Percentiles rank a stretch among this genome's conserved stretches.
Conservation (phyloP, 805 yeast species). For the Lipomyces yamadae region DNA sequence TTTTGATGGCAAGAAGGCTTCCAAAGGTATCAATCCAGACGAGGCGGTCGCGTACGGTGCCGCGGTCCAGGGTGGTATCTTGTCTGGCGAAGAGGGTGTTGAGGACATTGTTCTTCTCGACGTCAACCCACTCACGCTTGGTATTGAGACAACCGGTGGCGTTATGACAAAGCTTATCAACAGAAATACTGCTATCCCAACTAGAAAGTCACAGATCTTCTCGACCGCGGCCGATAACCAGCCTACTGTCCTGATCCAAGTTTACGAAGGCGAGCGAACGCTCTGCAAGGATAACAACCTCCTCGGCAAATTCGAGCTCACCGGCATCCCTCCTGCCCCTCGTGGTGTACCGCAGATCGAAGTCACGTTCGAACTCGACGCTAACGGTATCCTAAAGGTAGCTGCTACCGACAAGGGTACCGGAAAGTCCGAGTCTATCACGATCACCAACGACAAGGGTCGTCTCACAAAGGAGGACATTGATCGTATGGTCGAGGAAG, state of each 20-base stretch:
- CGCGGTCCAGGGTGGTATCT: slow-evolving; percentile 98
- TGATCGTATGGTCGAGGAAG: slow-evolving; percentile 97
- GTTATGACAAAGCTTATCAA: slow-evolving; percentile 98
- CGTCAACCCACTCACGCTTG: slow-evolving; percentile 96
- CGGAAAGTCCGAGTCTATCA: slow-evolving; percentile 94
- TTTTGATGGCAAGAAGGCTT: slow-evolving; percentile 94
- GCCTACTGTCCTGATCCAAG: slow-evolving; percentile 98
- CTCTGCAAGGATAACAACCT: slow-evolving; percentile 93
- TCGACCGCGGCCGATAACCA: slow-evolving; percentile 97
- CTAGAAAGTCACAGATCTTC: slow-evolving; percentile 95
- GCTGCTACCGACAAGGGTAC: slow-evolving; percentile 98
- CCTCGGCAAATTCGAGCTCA: slow-evolving; percentile 93
- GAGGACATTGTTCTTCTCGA: slow-evolving; percentile 90
- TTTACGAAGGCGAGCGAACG: slow-evolving; percentile 97
- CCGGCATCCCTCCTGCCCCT: slow-evolving; percentile 98
- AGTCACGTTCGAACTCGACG: slow-evolving; percentile 95
- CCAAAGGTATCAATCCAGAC: slow-evolving; percentile 98
- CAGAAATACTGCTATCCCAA: slow-evolving; percentile 97
- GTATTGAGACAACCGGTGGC: slow-evolving; percentile 99
- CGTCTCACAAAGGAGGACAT: slow-evolving; percentile 97
- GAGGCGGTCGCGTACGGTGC: slow-evolving; percentile 99
- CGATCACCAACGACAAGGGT: slow-evolving; percentile 98
- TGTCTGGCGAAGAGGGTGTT: slow-evolving; percentile 93
- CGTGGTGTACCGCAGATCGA: slow-evolving; percentile 98
- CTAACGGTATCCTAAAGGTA: slow-evolving; percentile 96